Conservation (phyloP, 2,329 filamentous ascomycete genomes). For the Neopestalotiopsis rosae region DNA sequence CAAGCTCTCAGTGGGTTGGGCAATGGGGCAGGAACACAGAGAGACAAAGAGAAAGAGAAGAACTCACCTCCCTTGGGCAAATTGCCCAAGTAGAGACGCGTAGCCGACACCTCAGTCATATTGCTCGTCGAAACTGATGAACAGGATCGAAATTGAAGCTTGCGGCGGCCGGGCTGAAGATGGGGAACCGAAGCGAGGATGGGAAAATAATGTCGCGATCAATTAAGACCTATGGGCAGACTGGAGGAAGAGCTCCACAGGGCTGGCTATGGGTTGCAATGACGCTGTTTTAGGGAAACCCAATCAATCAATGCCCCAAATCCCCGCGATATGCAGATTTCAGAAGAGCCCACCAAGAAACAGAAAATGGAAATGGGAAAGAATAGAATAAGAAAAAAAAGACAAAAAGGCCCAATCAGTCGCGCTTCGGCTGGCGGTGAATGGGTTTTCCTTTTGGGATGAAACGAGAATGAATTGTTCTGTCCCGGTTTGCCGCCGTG, state of each 20-base stretch:
- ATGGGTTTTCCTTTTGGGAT: neutral
- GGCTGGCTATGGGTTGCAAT: neutral
- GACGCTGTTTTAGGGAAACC: neutral
- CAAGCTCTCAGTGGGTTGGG: neutral
- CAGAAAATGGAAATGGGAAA: neutral
- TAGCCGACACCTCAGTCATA: conserved; percentile 91
- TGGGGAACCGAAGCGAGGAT: neutral
- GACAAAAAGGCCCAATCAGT: neutral
- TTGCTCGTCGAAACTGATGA: conserved; percentile 36
- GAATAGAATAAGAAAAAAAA: neutral
- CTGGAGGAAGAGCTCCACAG: neutral
- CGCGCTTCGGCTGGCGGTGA: neutral
- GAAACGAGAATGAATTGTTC: neutral
- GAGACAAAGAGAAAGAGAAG: too few relatives aligned
- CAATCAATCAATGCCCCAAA: neutral
- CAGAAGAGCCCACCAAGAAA: neutral
- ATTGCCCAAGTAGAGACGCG: conserved; percentile 96
- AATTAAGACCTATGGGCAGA: neutral
- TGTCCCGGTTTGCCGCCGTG: neutral
- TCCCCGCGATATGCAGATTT: neutral
- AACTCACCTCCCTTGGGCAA: conserved; percentile 90
- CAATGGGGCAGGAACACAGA: neutral
- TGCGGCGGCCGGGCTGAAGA: neutral
- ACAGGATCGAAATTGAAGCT: neutral
- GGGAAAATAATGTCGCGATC: conserved; percentile 3